phyloP scores from a whole-genome alignment of 2,329 filamentous ascomycete genomes.

The Microsporum ferrugineum region DNA sequence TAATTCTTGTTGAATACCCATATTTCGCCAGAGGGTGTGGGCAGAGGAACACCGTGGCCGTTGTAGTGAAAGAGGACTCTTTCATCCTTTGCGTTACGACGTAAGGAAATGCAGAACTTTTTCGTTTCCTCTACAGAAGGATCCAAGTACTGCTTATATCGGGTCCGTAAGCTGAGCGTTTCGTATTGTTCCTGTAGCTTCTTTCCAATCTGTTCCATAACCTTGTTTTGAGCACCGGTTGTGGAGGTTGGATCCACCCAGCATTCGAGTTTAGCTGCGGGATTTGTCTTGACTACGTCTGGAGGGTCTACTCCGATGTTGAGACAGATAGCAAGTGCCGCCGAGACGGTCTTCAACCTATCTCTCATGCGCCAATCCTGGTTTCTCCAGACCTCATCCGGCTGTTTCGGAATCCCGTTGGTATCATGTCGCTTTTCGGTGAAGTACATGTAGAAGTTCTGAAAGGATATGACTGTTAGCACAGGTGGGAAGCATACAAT shows the following conservation, averaged over 20 bases:
- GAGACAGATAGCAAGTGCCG: constrained; percentile 82
- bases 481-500: constrained; percentile 6
- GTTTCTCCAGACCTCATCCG: constrained; percentile 44
- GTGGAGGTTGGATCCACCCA: constrained; percentile 87
- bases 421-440: constrained; percentile 97
- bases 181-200: constrained; percentile 94
- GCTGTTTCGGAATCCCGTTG: constrained; percentile 67
- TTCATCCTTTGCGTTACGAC: constrained; percentile 90
- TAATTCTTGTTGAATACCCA: constrained; percentile 99
- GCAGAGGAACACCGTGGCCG: constrained; percentile 90
- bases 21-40: constrained; percentile 89
- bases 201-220: constrained; percentile 89
- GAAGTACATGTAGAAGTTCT: constrained; percentile 99
- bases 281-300: constrained; percentile 89
- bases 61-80: constrained; percentile 98
- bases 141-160: constrained; percentile 94
- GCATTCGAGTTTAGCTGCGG: constrained; percentile 85
- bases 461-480: constrained; percentile 9
- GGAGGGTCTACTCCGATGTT: constrained; percentile 97
- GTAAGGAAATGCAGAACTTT: constrained; percentile 83
- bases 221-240: constrained; percentile 62
- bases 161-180: constrained; percentile 83
- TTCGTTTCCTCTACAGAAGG: constrained; percentile 96
- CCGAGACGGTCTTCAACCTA: constrained; percentile 89
- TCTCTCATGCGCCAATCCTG: constrained; percentile 98